Evolutionary conservation across 805 yeast species (phyloP).

Genomic region (Kazachstania africana): DNA sequence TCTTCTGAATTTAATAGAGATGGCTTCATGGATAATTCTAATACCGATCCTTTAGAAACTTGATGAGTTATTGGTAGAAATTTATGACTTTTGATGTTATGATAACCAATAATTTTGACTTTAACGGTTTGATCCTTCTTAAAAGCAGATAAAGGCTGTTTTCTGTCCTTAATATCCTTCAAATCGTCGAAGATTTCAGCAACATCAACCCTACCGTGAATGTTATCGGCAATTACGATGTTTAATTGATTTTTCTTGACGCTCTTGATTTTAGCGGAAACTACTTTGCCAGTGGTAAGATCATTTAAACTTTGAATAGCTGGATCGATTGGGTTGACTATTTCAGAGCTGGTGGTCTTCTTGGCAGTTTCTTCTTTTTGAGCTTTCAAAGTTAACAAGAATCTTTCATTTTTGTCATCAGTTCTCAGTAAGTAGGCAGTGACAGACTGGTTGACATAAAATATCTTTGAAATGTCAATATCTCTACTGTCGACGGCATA

Average conservation of each 20-base stretch:
- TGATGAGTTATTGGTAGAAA: conserved; percentile 56
- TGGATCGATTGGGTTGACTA: conserved; percentile 51
- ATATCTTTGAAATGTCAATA: conserved; percentile 43
- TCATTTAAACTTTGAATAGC: conserved; percentile 39
- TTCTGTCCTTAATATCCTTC: conserved; percentile 43
- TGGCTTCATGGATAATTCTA: conserved; percentile 53
- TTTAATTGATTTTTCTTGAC: conserved; percentile 65
- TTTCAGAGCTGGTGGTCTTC: conserved; percentile 11
- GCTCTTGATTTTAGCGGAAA: conserved; percentile 48
- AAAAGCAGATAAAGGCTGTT: conserved; percentile 49
- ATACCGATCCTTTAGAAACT: conserved; percentile 40
- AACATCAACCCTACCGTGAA: conserved; percentile 69
- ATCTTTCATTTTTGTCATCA: conserved; percentile 61
- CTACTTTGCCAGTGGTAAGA: conserved; percentile 44
- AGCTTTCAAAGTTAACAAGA: conserved; percentile 50
- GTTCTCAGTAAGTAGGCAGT: conserved; percentile 51
- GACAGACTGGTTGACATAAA: conserved; percentile 58
- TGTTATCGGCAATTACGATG: conserved; percentile 63
- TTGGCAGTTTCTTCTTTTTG: conserved; percentile 12
- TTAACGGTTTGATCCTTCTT: conserved; percentile 44
- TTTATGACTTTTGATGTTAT: conserved; percentile 55
- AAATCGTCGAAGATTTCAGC: conserved; percentile 50
- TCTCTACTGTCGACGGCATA: conserved; percentile 46
- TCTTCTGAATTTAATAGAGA: conserved; percentile 24
- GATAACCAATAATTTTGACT: conserved; percentile 66